Evolutionary conservation across 2,329 filamentous ascomycete species (phyloP), one percentile per base, ranked within the genome.

Genomic region (Teratosphaeria epicoccoides): DNA sequence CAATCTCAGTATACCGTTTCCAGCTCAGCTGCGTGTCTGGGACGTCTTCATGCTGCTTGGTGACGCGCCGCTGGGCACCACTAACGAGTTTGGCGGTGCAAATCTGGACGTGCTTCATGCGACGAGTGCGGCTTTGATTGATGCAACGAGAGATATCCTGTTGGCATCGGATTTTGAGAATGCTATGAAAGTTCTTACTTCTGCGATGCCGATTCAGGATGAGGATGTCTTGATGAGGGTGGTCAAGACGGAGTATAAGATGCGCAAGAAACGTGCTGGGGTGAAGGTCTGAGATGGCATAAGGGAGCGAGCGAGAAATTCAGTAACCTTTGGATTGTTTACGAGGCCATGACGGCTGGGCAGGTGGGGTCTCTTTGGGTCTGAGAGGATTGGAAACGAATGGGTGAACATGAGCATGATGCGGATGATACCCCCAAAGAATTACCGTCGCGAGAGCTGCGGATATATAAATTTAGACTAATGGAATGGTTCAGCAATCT

Each of bases 21-120:
- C 88, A 0, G 90, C 91, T 3, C 93, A 97, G 69, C 82, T 98
- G 29, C 85, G 93, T 47, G 86, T 98, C 14, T 98, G 93, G 93
- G 93, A 98, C 65, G 87, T 96, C 1, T 97, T 97, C 70, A 88
- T 98, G 80, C 81, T 98, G 12, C 80, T 97, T 11, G 93, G 91
- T 46, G 88, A 91, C 60, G 76, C 66, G 62, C 57, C 54, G 33
- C 58, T 59, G 3, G 51, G 60, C 50, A 25, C 51, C 6, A 48
- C 10, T 11, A 28, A 24, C 24, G 24, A 25, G 68, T 45, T 77
- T 82, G 65, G 59, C 61, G 73, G 78, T 60, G 78, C 80, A 37
- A 86, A 88, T 49, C 77, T 97, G 29, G 89, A 95, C 62, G 79
- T 97, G 29, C 74, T 98, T 48, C 93, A 98, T 69, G 91, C 93